Base-by-base conservation (phyloP, 1,284 basidiomycete genomes). In the Rhodotorula sp. region DNA sequence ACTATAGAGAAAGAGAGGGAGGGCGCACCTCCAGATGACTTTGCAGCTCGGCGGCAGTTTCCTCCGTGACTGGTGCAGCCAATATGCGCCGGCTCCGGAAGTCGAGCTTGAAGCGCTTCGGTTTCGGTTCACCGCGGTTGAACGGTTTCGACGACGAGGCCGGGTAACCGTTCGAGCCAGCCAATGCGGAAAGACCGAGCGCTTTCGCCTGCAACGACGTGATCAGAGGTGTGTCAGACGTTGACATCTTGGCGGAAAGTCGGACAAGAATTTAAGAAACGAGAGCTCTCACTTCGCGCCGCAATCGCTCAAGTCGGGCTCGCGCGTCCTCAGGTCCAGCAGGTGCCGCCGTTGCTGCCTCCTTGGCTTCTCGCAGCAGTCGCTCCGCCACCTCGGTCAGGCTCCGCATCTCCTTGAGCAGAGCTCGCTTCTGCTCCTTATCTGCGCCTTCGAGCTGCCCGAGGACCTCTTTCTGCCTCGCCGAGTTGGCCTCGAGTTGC, bases 381-480 rank as follows among this genome's bases (percentile, higher is more conserved):
- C n/a, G 8, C 18, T 60, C 56, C 30, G 33, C 56, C 24, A 58
- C 67, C 20, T 1, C 26, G 24, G 30, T 51, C 12, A 64, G 26
- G 7, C 4, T 6, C 30, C 61, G 45, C 30, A 70, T 15, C 10
- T 42, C 26, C 15, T 20, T n/a, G 62, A 65, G 55, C 8, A 70
- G 14, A 20, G 44, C 62, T n/a, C 33, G 54, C 51, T 29, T 64
- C 29, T 56, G 46, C 48, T 26, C n/a, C 26, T 24, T 42, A 15
- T 59, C 48, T 8, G 54, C 46, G 24, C 24, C 26, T 2, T 67
- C 65, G 2, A 72, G 18, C 29, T 49, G 12, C 17, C 15, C n/a
- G 22, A 72, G 60, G 4, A 72, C 44, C 20, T 24, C 44, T 14
- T 53, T 56, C 54, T 74, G 70, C 45, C 51, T 29, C 3, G 60